These are phyloP conservation scores for Gaultheria prostrata DNA, from an alignment of 148 eudicot species.

Conservation along the genomic window DNA sequence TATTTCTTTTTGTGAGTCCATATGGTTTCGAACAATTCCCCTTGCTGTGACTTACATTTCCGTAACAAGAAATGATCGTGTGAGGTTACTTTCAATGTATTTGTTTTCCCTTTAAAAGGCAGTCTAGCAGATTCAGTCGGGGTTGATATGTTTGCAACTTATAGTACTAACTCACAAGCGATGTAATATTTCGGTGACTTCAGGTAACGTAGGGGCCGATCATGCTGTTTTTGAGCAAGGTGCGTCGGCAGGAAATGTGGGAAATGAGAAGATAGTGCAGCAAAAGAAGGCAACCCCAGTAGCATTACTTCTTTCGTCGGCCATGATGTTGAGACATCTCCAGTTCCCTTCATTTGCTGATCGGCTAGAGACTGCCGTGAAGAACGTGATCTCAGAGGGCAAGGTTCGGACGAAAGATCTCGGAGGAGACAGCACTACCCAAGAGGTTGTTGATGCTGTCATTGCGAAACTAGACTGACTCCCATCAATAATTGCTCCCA, in stretches of 20 bases:
- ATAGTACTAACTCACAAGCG: not conserved
- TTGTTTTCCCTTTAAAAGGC: not conserved
- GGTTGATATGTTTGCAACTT: not conserved
- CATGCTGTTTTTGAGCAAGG: slow-evolving; percentile 57
- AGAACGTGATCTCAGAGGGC: slow-evolving; percentile 47
- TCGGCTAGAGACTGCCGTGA: slow-evolving; percentile 54
- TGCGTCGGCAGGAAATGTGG: slow-evolving; percentile 59
- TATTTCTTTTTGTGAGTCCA: not conserved
- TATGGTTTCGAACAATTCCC: not conserved
- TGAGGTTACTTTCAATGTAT: not conserved
- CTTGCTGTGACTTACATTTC: not conserved
- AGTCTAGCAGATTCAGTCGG: not conserved
- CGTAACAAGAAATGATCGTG: not conserved
- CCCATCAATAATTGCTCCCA: not conserved
- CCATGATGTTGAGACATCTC: slow-evolving; percentile 61
- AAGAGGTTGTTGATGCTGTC: slow-evolving; percentile 47
- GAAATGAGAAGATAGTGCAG: slow-evolving; percentile 27
- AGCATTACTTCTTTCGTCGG: slow-evolving; percentile 53
- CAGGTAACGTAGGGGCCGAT: slow-evolving; percentile 51
- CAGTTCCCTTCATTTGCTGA: slow-evolving; percentile 60
- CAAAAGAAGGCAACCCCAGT: slow-evolving; percentile 54
- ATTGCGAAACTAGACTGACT: slow-evolving; percentile 19
- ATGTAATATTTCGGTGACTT: not conserved
- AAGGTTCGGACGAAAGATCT: slow-evolving; percentile 43
- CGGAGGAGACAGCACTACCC: slow-evolving; percentile 46